Percentiles rank a stretch among this genome's conserved stretches.
Evolutionary conservation across 345 rosid species (phyloP).

Genomic region (Eucalyptus polybractea): DNA sequence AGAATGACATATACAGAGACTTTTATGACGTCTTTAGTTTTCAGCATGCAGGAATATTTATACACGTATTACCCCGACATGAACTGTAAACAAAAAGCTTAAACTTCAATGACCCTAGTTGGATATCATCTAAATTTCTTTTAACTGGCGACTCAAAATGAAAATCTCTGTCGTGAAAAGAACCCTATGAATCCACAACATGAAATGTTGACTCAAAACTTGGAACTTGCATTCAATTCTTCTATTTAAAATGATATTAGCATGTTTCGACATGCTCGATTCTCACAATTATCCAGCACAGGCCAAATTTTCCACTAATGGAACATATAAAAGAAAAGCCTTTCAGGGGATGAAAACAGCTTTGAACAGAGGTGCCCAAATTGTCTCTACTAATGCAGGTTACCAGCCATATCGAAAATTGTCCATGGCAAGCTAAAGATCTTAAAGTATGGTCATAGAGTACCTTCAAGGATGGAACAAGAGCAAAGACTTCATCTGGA

Average conservation of each 20-base stretch:
- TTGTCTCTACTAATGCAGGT: not conserved
- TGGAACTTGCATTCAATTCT: not conserved
- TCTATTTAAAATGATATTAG: not conserved
- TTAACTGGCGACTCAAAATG: not conserved
- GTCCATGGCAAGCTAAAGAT: not conserved
- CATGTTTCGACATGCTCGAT: not conserved
- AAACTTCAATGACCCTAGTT: not conserved
- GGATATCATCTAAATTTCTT: not conserved
- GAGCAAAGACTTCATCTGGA: constrained; percentile 66
- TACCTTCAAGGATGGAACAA: constrained; percentile 78
- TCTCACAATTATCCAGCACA: not conserved
- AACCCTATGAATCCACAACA: not conserved
- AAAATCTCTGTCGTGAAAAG: not conserved
- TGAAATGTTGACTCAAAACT: not conserved
- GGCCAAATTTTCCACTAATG: not conserved
- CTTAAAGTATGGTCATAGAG: not conserved
- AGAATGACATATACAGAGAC: not conserved
- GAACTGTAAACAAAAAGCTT: not conserved
- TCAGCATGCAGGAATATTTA: not conserved
- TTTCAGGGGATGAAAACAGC: not conserved
- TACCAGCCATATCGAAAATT: not conserved
- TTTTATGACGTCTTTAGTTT: not conserved
- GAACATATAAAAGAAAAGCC: not conserved
- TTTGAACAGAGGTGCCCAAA: not conserved
- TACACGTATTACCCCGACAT: not conserved